A percentile compares a stretch with the other conserved stretches of the same genome.
Conservation (phyloP, 148 eudicot species). For the Heliamphora exappendiculata region DNA sequence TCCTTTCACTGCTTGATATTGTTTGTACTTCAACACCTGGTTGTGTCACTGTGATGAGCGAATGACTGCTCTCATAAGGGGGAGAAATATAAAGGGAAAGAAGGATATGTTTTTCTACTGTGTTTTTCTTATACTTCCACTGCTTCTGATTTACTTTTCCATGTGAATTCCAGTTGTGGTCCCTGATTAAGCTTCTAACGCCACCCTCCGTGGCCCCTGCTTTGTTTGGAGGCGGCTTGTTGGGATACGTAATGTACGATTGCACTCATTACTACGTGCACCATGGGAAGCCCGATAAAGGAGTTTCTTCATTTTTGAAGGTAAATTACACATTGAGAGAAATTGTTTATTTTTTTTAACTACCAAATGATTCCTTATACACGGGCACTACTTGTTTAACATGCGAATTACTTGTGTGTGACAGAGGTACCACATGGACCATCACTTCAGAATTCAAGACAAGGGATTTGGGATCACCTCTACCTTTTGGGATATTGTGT, state of each 20-base stretch:
- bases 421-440: slow-evolving; percentile 84
- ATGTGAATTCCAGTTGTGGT: slow-evolving; percentile 56
- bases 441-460: slow-evolving; percentile 64
- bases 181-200: slow-evolving; percentile 43
- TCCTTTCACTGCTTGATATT: no score
- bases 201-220: slow-evolving; percentile 70
- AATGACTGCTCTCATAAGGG: no score
- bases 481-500: slow-evolving; percentile 67
- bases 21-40: no score
- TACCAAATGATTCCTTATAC: no score
- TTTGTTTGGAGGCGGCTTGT: slow-evolving; percentile 71
- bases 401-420: not conserved
- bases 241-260: slow-evolving; percentile 88
- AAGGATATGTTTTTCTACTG: not conserved
- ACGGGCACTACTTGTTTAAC: not conserved
- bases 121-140: not conserved
- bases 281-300: slow-evolving; percentile 78
- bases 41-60: no score
- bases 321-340: no score
- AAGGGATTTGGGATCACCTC: slow-evolving; percentile 86
- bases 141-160: not conserved
- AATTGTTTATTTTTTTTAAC: not conserved
- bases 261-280: slow-evolving; percentile 92
- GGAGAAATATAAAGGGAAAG: not conserved
- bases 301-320: slow-evolving; percentile 59